These are phyloP conservation scores for Neoboletus subvelutipes DNA, from an alignment of 768 basidiomycete species.

Conservation along the genomic window DNA sequence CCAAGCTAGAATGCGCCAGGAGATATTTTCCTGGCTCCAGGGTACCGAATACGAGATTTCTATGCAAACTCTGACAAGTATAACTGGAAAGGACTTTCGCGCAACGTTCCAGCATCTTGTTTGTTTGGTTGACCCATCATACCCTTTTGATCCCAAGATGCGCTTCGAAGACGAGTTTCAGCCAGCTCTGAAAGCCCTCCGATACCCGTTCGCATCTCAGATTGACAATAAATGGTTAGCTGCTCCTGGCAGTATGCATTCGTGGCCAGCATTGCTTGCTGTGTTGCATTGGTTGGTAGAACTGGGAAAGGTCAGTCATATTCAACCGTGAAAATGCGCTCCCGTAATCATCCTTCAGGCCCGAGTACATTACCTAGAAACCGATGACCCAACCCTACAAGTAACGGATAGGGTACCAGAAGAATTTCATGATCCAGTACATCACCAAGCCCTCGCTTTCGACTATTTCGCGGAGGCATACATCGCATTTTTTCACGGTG, in stretches of 20 bases:
- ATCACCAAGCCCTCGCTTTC: constrained; percentile 77
- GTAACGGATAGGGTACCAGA: constrained; percentile 60
- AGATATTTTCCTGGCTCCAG: constrained; percentile 72
- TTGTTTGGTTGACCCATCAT: constrained; percentile 64
- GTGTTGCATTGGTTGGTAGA: constrained; percentile 93
- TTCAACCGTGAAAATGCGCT: neutral
- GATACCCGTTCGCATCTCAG: constrained; percentile 78
- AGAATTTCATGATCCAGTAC: constrained; percentile 71
- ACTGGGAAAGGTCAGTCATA: constrained; percentile 66
- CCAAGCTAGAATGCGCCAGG: constrained; percentile 72
- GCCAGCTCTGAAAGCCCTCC: constrained; percentile 65
- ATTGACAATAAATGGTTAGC: constrained; percentile 86
- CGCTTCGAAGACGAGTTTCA: constrained; percentile 84
- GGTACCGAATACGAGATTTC: constrained; percentile 64
- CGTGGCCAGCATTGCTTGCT: constrained; percentile 89
- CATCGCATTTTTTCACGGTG: constrained; percentile 60
- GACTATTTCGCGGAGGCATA: constrained; percentile 72
- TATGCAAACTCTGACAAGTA: constrained; percentile 66
- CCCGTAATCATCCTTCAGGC: constrained; percentile 21
- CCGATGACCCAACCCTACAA: constrained; percentile 68
- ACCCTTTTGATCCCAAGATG: constrained; percentile 52
- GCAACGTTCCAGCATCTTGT: constrained; percentile 81
- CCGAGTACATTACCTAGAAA: constrained; percentile 49
- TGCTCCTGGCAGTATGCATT: constrained; percentile 84
- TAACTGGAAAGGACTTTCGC: constrained; percentile 85